Conservation (phyloP, 176 grass and related monocot species). For the Ensete glaucum region DNA sequence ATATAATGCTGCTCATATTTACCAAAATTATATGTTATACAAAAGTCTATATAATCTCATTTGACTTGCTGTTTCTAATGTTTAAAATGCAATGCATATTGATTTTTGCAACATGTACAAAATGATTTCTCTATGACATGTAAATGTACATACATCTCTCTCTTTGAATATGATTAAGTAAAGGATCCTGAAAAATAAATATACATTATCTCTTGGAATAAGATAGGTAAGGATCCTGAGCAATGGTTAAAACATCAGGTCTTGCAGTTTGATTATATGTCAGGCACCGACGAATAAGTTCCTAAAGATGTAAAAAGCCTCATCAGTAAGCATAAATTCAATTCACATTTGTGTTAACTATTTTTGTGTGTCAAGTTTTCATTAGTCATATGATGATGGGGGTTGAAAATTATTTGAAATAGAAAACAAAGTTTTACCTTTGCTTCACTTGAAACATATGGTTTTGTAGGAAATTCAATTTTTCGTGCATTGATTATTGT, state of each 20-base stretch:
- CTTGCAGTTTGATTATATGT: slow-evolving; percentile 95
- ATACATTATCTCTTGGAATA: slow-evolving; percentile 71
- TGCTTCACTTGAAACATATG: slow-evolving; percentile 82
- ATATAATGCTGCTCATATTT: too few species aligned
- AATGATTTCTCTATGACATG: neutral
- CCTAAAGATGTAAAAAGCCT: slow-evolving; percentile 31
- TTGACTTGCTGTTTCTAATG: too few species aligned
- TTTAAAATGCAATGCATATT: too few species aligned
- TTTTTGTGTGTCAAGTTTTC: too few species aligned
- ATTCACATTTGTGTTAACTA: too few species aligned
- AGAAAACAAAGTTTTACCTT: slow-evolving; percentile 37
- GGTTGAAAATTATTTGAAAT: too few species aligned
- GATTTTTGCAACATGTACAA: neutral
- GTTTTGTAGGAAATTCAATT: slow-evolving; percentile 91
- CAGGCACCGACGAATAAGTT: slow-evolving; percentile 82
- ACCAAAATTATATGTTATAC: too few species aligned
- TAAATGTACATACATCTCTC: neutral
- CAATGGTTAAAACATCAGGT: slow-evolving; percentile 82
- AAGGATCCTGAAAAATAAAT: neutral
- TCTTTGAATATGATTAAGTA: too few species aligned
- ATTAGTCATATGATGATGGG: too few species aligned
- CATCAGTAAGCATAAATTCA: too few species aligned
- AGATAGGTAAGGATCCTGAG: slow-evolving; percentile 90
- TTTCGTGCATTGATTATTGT: slow-evolving; percentile 94
- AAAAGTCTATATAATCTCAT: too few species aligned